Base-by-base conservation (phyloP, 1,139 yeast genomes). In the Debaryomyces nepalensis region DNA sequence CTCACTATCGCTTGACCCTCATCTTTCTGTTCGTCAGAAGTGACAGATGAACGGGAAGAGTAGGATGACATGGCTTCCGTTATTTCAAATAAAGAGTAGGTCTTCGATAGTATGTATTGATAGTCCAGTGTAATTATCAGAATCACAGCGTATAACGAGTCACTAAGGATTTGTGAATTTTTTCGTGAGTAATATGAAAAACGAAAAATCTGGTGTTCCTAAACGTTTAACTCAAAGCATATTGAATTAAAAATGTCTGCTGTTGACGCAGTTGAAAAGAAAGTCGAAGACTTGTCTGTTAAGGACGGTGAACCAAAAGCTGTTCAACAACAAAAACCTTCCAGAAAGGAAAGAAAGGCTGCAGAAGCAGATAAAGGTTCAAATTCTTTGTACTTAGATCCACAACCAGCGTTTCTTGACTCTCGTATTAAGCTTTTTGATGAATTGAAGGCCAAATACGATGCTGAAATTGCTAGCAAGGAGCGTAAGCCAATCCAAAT, bases 371-470 rank as follows among this genome's bases (percentile, higher is more conserved):
- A 52, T 22, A 55, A 55, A 30, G 63, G 61, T 23, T 57, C 63
- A 40, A 63, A 65, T 42, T 73, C 80, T 10, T 66, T 80, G 42
- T 78, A 71, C 51, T 55, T 82, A 55, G 82, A 84, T 48, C 96
- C 97, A 21, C 84, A 84, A 66, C 97, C 97, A 19, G 81, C 70
- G 48, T 93, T 86, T 62, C 77, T 95, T 54, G 90, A 83, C 27
- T 81, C 84, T 50, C 86, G 99, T 70, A 73, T 86, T 58, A 71
- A 77, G 56, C 64, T 91, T 52, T 95, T 91, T 59, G 96, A 90
- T 42, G 78, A 85, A 62, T 77, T 93, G 54, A 87, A 87, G 72
- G 82, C 82, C 48, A 79, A 84, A 66, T 82, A 85, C 60, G 91
- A 89, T 56, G 93, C 79, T 5, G 82, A 79, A 50, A 69, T 85